A percentile compares a stretch with the other conserved stretches of the same genome.
Conservation (phyloP, 805 yeast genomes). For the Nakazawaea laoshanensis region DNA sequence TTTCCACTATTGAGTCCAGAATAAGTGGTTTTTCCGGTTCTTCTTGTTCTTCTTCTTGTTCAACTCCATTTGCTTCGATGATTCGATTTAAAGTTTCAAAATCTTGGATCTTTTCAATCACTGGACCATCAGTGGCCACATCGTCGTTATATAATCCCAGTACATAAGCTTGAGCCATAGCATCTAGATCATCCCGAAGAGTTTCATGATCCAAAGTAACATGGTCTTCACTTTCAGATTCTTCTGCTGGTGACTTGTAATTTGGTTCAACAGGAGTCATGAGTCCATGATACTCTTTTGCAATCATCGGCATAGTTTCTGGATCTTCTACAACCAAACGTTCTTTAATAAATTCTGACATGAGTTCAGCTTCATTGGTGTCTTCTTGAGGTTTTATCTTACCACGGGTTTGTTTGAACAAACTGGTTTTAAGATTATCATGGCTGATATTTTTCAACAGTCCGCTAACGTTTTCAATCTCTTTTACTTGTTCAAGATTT, state of each 20-base stretch:
- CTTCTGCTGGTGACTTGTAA: background rate
- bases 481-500: constrained; percentile 43
- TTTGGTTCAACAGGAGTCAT: constrained; percentile 1
- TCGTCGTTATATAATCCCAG: constrained; percentile 57
- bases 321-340: constrained; percentile 9
- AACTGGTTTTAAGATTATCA: constrained; percentile 8
- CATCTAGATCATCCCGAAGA: constrained; percentile 38
- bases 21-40: constrained; percentile 29
- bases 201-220: constrained; percentile 30
- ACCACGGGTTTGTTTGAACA: constrained; percentile 6
- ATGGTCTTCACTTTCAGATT: background rate
- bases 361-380: background rate
- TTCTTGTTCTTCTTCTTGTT: constrained; percentile 27
- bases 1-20: constrained; percentile 35
- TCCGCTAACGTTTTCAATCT: constrained; percentile 49
- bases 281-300: constrained; percentile 1
- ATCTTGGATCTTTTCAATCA: constrained; percentile 45
- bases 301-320: constrained; percentile 3
- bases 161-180: constrained; percentile 55
- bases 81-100: constrained; percentile 42
- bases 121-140: constrained; percentile 43
- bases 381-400: background rate
- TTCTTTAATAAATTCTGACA: constrained; percentile 4
- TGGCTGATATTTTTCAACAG: constrained; percentile 26
- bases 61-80: constrained; percentile 31